Evolutionary conservation across 129 eudicot species (phyloP).

Genomic region (Flaveria brownii): DNA sequence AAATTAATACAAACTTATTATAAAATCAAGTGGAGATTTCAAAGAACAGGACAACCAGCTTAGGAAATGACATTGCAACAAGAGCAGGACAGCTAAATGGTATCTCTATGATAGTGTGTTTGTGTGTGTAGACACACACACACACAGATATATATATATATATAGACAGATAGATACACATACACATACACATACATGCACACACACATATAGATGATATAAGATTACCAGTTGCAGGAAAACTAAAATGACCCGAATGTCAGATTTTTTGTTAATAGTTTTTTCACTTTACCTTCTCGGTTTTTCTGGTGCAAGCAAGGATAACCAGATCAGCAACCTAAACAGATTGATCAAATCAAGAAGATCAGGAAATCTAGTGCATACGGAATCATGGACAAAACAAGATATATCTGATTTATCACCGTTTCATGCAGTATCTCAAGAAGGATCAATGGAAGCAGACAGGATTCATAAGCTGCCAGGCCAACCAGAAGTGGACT

Average conservation of each 20-base stretch:
- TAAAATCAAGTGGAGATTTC: background rate
- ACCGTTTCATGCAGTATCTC: constrained; percentile 28
- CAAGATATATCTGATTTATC: constrained; percentile 27
- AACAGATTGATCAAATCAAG: constrained; percentile 29
- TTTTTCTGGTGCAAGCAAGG: constrained; percentile 26
- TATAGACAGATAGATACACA: no score
- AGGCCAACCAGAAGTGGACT: constrained; percentile 50
- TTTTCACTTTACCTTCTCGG: constrained; percentile 7
- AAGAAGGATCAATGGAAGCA: constrained; percentile 43
- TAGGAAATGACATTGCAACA: constrained; percentile 33
- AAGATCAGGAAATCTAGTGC: constrained; percentile 20
- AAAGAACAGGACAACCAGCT: constrained; percentile 18
- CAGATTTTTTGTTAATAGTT: constrained; percentile 15
- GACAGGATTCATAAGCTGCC: constrained; percentile 44
- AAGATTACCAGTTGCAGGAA: background rate
- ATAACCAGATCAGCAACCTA: constrained; percentile 34
- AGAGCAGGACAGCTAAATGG: constrained; percentile 5
- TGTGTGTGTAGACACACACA: no score
- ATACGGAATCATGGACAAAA: constrained; percentile 17
- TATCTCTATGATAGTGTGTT: background rate
- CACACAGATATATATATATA: no score
- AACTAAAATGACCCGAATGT: constrained; percentile 12
- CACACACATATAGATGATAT: background rate
- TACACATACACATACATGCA: background rate
- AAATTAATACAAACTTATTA: background rate